Evolutionary conservation across 1,284 basidiomycete species (phyloP), one percentile per base, ranked within the genome.

Genomic region (Trametes versicolor): DNA sequence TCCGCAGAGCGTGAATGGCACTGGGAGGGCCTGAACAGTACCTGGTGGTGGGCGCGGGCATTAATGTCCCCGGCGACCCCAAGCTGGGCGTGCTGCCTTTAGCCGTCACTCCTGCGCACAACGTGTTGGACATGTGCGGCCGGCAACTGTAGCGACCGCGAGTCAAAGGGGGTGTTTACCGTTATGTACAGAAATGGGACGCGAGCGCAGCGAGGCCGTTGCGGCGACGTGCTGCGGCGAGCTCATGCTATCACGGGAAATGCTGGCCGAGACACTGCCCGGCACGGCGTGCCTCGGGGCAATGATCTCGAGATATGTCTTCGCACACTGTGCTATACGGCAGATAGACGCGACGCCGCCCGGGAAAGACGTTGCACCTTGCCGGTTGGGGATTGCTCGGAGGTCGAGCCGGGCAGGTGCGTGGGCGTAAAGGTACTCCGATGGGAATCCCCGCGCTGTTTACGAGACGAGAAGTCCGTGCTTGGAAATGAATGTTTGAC

Each of bases 101-200:
- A 36, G 59, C 56, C 32, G 32, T 56, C 41, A 49, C 32, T 32
- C 65, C 60, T 60, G 23, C 39, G 50, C 36, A 58, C 65, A 69
- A 69, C 68, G 68, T 69, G 68, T 69, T 67, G 27, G 61, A 63
- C 68, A 69, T 69, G 68, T 67, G 68, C 65, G 61, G 58, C 59
- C 68, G 65, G 63, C 65, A 69, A 64, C 55, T 41, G 58, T 59
- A 53, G 63, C 65, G 65, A 59, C 60, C 65, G 68, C 65, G 55
- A 65, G 68, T 69, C 68, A 69, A 69, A 63, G 50, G 61, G 64
- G 64, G 67, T 59, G 55, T 65, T 48, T 53, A 58, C 60, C 15
- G 47, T 41, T 50, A 54, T 59, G 53, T 57, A 58, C 32, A 60
- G 55, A 43, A 29, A 36, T 47, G 37, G 25, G 29, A 62, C 23